phyloP scores from a whole-genome alignment of 2,329 filamentous ascomycete species.

The Teratosphaeria viscida region DNA sequence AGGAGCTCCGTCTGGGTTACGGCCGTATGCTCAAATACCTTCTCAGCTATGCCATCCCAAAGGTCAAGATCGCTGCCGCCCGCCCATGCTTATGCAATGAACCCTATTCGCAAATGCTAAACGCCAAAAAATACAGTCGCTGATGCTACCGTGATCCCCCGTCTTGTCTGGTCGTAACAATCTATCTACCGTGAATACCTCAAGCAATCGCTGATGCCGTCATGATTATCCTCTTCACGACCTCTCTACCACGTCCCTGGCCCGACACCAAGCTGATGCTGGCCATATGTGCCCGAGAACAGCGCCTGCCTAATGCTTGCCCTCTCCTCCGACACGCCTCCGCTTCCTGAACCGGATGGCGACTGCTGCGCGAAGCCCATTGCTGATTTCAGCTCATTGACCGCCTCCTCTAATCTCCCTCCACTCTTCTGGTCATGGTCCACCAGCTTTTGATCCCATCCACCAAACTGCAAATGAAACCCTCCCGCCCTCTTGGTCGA shows the following conservation, averaged over 20 bases:
- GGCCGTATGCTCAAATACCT: not conserved
- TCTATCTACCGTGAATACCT: not conserved
- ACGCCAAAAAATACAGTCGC: not conserved
- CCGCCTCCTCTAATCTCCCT: slow-evolving; percentile 68
- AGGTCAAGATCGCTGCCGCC: not conserved
- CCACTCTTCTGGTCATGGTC: slow-evolving; percentile 83
- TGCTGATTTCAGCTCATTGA: slow-evolving; percentile 63
- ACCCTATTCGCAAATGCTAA: not conserved
- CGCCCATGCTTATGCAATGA: not conserved
- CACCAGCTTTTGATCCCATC: slow-evolving; percentile 80
- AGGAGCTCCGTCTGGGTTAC: no score
- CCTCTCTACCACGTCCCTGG: slow-evolving; percentile 31
- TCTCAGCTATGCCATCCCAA: not conserved
- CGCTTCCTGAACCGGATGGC: slow-evolving; percentile 13
- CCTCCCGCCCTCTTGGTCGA: slow-evolving; percentile 84
- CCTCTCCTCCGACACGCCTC: slow-evolving; percentile 25
- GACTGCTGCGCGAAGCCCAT: slow-evolving; percentile 63
- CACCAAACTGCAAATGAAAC: slow-evolving; percentile 76
- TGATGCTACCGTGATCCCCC: not conserved
- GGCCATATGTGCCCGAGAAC: slow-evolving; percentile 30
- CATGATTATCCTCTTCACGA: not conserved
- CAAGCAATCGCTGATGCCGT: not conserved
- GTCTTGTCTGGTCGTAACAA: not conserved
- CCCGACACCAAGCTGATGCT: slow-evolving; percentile 47
- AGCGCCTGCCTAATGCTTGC: slow-evolving; percentile 42